Evolutionary conservation across 306 rosid genomes (phyloP), one percentile per base, ranked within the genome.

Genomic region (Rubus parviflorus): DNA sequence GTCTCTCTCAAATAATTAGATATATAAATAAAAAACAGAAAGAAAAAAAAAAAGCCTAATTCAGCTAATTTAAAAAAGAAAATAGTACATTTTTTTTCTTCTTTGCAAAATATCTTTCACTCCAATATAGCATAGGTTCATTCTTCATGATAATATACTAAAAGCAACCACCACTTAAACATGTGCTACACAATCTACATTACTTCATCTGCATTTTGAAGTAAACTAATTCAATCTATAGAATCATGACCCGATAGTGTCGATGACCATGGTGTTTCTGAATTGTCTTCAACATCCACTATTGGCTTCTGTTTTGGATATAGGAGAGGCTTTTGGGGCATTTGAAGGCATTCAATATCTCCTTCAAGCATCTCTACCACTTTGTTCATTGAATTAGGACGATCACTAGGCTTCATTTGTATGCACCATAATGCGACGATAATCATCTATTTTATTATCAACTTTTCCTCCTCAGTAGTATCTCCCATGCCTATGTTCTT

Each of bases 341-440:
- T 60, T 43, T 74, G 43, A 43, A 74, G 17, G 11, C n/a, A 6
- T 42, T 60, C 68, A 16, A 43, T 41, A 14, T 74, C 77, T 58
- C 68, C 77, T 43, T 74, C 77, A 25, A 58, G 68, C 77, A 74
- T 74, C 58, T 43, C 19, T 1, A 42, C 43, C n/a, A 60, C 77
- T 74, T 16, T 60, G 57, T 10, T 10, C 46, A 74, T 74, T 7
- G 57, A 22, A 35, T 19, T 19, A 57, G 69, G 69, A 8, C 57
- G 69, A 14, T 74, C 69, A 4, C 69, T 60, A 15, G 77, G 77
- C 25, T 60, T 74, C 54, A 74, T 7, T 62, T 60, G 77, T 45
- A 74, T 74, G 16, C 57, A 74, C 57, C 69, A 58, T 4, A 74
- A 10, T 0, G 68, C 77, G 3, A 58, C 77, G 19, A 60, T 57